Evolutionary conservation across 2,329 filamentous ascomycete genomes (phyloP), one percentile per base, ranked within the genome.

Genomic region (Penicillium sp.): DNA sequence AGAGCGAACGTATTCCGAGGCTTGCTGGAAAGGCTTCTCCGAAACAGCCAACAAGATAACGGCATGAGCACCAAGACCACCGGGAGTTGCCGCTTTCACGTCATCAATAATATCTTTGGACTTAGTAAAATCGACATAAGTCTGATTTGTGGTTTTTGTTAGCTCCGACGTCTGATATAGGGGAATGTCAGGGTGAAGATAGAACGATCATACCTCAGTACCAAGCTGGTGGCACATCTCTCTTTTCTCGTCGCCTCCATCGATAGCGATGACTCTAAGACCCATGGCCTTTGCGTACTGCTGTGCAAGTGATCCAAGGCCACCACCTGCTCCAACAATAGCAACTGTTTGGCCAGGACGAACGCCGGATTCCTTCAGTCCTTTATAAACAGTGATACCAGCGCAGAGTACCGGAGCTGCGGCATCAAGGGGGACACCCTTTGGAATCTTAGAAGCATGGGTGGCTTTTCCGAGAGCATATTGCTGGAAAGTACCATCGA

Each of bases 211-310:
- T 59, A 71, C 69, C 57, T 76, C 69, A 6, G 87, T 83, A 37
- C 89, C 90, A 45, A 95, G 81, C 53, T 78, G 65, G 63, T 80
- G 74, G 35, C 74, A 69, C 73, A 89, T 80, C 54, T 79, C 73
- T 63, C 74, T 78, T 80, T 95, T 95, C 71, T 91, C 88, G 2
- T 82, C 79, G 39, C 89, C 89, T 40, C 80, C 81, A 62, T 95
- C 89, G 57, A 95, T 88, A 58, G 85, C 88, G 61, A 95, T 83
- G 56, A 82, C 75, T 58, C 82, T 76, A 43, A 95, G 73, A 52
- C 90, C 88, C 88, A 95, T 94, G 31, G 89, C 90, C 70, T 84
- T 87, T 43, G 87, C 88, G 71, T 95, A 95, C 72, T 96, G 90
- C 58, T 86, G 77, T 13, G 88, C 89, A 53, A 94, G 75, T 42